phyloP scores from a whole-genome alignment of 2,329 filamentous ascomycete genomes.

The Aspergillus sergii region DNA sequence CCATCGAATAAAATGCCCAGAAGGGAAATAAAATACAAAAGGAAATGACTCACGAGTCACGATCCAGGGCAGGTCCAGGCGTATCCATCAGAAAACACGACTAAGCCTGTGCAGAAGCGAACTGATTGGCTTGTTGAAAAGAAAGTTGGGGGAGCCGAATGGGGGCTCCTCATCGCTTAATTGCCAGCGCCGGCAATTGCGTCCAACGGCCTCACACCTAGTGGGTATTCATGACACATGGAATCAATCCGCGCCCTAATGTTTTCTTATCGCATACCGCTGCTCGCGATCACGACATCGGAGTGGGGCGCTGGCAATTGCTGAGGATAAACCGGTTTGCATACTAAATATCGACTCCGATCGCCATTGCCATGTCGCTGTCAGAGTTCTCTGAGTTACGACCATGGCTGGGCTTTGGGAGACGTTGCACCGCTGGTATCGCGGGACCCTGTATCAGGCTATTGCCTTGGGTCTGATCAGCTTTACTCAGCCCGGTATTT shows the following conservation, averaged over 20 bases:
- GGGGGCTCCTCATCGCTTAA: constrained; percentile 1
- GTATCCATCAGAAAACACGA: not conserved
- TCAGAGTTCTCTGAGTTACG: not conserved
- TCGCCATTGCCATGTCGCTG: not conserved
- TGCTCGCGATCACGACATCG: not conserved
- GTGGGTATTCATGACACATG: constrained; percentile 4
- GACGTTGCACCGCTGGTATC: constrained; percentile 8
- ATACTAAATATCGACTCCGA: not conserved
- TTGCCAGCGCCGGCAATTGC: not conserved
- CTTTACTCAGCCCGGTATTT: constrained; percentile 5
- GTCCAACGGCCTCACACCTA: not conserved
- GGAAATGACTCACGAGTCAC: not conserved
- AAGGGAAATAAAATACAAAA: not conserved
- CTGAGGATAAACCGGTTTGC: not conserved
- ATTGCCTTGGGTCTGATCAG: constrained; percentile 2
- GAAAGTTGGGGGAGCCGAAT: not conserved
- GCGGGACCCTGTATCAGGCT: constrained; percentile 4
- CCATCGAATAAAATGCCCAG: not conserved
- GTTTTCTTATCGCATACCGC: not conserved
- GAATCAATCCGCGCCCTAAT: not conserved
- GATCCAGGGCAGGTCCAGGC: not conserved
- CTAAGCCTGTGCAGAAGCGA: not conserved
- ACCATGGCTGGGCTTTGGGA: not conserved
- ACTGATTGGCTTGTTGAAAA: not conserved
- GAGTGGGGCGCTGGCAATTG: not conserved